These are phyloP conservation scores for Cerrena zonata DNA, from an alignment of 1,284 basidiomycete genomes.

Conservation along the genomic window DNA sequence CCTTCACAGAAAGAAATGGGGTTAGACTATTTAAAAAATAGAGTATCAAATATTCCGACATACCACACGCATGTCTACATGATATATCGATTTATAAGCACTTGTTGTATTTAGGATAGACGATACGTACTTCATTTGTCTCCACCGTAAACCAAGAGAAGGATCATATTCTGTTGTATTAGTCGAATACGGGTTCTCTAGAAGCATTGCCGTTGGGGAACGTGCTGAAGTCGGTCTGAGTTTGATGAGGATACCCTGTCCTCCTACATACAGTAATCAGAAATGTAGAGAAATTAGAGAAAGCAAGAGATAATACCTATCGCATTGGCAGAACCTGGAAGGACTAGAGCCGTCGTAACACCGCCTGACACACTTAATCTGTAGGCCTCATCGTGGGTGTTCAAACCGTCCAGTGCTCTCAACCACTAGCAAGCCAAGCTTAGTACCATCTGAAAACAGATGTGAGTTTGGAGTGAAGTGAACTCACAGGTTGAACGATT, in stretches of 20 bases:
- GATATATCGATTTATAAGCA: no score
- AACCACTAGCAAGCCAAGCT: no score
- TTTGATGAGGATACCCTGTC: constrained; percentile 44
- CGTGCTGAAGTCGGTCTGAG: constrained; percentile 40
- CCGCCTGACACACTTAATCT: constrained; percentile 50
- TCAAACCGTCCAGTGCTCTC: constrained; percentile 43
- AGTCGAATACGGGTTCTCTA: constrained; percentile 42
- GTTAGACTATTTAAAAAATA: not conserved
- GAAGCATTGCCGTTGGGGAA: constrained; percentile 40
- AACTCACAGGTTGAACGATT: constrained; percentile 31
- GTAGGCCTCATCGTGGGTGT: constrained; percentile 46
- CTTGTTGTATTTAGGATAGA: no score
- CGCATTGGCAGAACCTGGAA: constrained; percentile 53
- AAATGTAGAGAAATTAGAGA: not conserved
- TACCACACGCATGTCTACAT: constrained; percentile 22
- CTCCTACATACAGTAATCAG: constrained; percentile 14
- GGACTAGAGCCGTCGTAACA: constrained; percentile 64
- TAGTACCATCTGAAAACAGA: not conserved
- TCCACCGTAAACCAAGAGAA: constrained; percentile 34
- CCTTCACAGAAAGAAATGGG: constrained; percentile 15
- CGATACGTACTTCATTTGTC: constrained; percentile 38
- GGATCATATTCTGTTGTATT: constrained; percentile 28
- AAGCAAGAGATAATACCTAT: not conserved
- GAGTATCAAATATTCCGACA: not conserved
- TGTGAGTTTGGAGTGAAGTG: not conserved